Evolutionary conservation across 2,329 filamentous ascomycete genomes (phyloP).

Genomic region (Furcasterigmium furcatum): DNA sequence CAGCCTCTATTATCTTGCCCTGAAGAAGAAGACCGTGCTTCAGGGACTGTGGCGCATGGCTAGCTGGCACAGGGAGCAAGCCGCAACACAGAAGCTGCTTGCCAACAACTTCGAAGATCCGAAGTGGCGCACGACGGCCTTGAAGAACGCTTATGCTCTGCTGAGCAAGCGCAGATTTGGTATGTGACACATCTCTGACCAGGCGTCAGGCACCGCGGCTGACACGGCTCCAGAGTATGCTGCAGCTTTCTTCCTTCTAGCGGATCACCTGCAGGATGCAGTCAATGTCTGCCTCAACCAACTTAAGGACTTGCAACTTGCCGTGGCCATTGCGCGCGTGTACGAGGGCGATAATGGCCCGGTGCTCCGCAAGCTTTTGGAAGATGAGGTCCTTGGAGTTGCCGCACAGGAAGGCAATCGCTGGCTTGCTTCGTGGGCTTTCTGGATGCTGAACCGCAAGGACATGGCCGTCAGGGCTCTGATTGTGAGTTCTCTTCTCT

Average conservation of each 20-base stretch:
- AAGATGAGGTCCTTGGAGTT: constrained; percentile 73
- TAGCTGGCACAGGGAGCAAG: constrained; percentile 82
- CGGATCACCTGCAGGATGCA: constrained; percentile 79
- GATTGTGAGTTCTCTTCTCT: constrained; percentile 62
- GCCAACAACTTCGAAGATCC: constrained; percentile 88
- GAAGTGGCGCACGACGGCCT: constrained; percentile 82
- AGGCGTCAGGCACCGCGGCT: too few relatives aligned
- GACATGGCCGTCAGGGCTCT: constrained; percentile 83
- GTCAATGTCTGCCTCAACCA: constrained; percentile 84
- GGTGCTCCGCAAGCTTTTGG: constrained; percentile 69
- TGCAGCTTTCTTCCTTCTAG: constrained; percentile 91
- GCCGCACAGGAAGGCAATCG: constrained; percentile 81
- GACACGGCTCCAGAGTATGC: constrained; percentile 69
- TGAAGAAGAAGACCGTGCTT: constrained; percentile 86
- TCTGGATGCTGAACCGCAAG: constrained; percentile 81
- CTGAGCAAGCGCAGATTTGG: constrained; percentile 87
- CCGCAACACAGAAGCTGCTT: constrained; percentile 72
- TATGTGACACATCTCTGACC: constrained; percentile 33
- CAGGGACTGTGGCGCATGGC: constrained; percentile 95
- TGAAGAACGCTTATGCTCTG: constrained; percentile 95
- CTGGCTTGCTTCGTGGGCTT: constrained; percentile 94
- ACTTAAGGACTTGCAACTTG: constrained; percentile 83
- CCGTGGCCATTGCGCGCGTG: constrained; percentile 81
- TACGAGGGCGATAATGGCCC: constrained; percentile 83
- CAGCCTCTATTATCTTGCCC: constrained; percentile 84